phyloP scores from a whole-genome alignment of 192 early-diverging fungal species.

The Diversispora eburnea region DNA sequence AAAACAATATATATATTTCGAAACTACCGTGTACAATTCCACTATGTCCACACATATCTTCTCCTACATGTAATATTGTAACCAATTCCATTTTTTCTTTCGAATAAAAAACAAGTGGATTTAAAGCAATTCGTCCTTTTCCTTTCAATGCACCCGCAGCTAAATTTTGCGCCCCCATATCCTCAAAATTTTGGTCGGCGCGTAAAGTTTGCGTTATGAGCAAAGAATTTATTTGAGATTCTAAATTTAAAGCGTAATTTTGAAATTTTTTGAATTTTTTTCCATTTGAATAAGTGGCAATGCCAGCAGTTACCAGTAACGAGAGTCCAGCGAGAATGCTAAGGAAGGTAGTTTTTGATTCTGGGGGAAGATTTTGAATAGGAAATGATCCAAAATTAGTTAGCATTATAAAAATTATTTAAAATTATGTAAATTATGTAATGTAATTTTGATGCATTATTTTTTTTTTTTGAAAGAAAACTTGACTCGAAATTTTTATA shows the following conservation, averaged over 20 bases:
- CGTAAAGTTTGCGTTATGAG: background rate
- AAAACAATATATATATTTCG: background rate
- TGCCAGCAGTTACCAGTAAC: too few species aligned
- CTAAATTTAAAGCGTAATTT: background rate
- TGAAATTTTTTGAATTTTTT: too few species aligned
- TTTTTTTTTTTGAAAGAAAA: too few species aligned
- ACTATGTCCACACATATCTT: conserved; percentile 68
- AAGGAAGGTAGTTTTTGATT: too few species aligned
- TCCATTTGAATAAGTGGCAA: too few species aligned
- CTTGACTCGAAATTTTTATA: too few species aligned
- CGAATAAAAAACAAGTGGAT: conserved; percentile 53
- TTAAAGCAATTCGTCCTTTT: conserved; percentile 50
- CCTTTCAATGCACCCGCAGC: conserved; percentile 51
- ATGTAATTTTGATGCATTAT: too few species aligned
- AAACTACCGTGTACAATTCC: conserved; percentile 79
- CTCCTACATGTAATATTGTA: conserved; percentile 64
- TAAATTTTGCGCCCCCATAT: conserved; percentile 32
- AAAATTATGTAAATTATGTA: too few species aligned
- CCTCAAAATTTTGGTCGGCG: background rate
- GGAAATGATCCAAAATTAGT: too few species aligned
- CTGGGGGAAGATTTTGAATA: too few species aligned
- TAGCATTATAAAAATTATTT: too few species aligned
- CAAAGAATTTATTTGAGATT: background rate
- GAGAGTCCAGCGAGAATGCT: too few species aligned
- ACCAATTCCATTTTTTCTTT: conserved; percentile 44